These are phyloP conservation scores for Begonia loranthoides DNA, from an alignment of 306 rosid species.

Conservation along the genomic window DNA sequence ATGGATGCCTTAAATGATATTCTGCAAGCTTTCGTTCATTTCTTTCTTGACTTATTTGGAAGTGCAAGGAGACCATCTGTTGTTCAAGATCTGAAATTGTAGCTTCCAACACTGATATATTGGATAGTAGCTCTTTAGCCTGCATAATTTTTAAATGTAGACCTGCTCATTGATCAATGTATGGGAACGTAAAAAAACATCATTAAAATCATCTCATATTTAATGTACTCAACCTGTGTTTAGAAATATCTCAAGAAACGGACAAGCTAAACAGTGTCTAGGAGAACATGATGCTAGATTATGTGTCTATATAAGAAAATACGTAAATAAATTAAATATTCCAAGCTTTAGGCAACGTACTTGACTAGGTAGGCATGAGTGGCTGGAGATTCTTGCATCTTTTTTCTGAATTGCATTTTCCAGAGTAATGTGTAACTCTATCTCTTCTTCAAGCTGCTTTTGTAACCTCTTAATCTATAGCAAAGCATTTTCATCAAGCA, in stretches of 20 bases:
- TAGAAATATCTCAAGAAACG: not conserved
- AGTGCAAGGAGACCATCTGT: slow-evolving; percentile 57
- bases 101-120: slow-evolving; percentile 37
- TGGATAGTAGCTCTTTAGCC: slow-evolving; percentile 48
- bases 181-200: not conserved
- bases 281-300: not conserved
- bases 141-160: slow-evolving; percentile 10
- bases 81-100: slow-evolving; percentile 42
- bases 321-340: not conserved
- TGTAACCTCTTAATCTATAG: slow-evolving; percentile 39
- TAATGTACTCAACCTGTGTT: not conserved
- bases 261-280: no score
- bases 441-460: slow-evolving; percentile 39
- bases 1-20: slow-evolving; percentile 40
- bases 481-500: slow-evolving; percentile 14
- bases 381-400: slow-evolving; percentile 19
- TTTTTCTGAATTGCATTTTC: slow-evolving; percentile 36
- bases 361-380: slow-evolving; percentile 28
- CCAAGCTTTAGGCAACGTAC: slow-evolving; percentile 24
- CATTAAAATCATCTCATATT: not conserved
- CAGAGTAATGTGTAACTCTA: slow-evolving; percentile 39
- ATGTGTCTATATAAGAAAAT: not conserved
- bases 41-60: slow-evolving; percentile 71
- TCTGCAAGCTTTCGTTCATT: slow-evolving; percentile 66
- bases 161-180: no score